Conservation (phyloP, 2,329 filamentous ascomycete species). For the Trichoderma cornu-damae region DNA sequence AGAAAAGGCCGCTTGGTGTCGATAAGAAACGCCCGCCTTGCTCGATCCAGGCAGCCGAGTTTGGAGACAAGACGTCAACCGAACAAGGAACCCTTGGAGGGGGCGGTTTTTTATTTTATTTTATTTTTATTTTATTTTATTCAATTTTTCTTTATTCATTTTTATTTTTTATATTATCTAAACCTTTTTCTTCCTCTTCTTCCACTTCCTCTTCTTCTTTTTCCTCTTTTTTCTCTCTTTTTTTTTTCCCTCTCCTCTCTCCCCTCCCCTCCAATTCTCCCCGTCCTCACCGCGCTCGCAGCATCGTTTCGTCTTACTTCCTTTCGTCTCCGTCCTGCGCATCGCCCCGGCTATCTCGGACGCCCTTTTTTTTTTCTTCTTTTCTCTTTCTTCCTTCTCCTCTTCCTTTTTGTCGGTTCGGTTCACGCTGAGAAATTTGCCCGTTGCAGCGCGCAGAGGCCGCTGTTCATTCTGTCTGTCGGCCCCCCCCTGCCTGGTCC, state of each 20-base stretch:
- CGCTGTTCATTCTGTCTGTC: slow-evolving; percentile 17
- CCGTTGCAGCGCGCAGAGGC: slow-evolving; percentile 1
- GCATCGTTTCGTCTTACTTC: neutral
- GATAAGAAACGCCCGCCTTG: slow-evolving; percentile 7
- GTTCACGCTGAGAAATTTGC: neutral
- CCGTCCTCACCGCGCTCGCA: neutral
- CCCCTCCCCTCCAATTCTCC: neutral
- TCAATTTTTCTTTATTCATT: neutral
- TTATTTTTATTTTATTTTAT: neutral
- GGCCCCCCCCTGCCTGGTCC: neutral
- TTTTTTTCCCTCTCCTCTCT: neutral
- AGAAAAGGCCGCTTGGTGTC: neutral
- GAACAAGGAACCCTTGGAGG: neutral
- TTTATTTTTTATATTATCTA: too few relatives aligned
- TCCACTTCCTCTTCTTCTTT: neutral
- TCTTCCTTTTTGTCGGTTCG: neutral
- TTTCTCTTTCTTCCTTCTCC: neutral
- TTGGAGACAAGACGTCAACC: neutral
- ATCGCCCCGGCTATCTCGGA: slow-evolving; percentile 12
- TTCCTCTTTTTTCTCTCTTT: neutral
- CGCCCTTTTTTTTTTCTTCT: neutral
- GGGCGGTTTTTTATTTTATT: slow-evolving; percentile 1
- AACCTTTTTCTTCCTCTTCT: neutral
- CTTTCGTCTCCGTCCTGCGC: neutral
- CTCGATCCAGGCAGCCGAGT: slow-evolving; percentile 13